Evolutionary conservation across 805 yeast genomes (phyloP).

Genomic region (Candida sonorensis): DNA sequence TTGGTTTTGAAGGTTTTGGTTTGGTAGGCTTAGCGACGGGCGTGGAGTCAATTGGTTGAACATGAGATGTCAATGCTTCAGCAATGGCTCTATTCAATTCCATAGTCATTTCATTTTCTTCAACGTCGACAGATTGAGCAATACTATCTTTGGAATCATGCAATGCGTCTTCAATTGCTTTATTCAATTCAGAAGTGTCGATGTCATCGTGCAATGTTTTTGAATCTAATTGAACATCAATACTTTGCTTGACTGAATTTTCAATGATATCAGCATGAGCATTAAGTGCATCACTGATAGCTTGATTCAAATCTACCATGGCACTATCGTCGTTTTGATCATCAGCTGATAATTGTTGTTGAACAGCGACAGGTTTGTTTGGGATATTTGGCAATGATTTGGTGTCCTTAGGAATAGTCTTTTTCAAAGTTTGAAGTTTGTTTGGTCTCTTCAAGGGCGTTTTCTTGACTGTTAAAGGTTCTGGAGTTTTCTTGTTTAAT

Average conservation of each 20-base stretch:
- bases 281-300: constrained; percentile 10
- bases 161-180: constrained; percentile 22
- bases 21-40: constrained; percentile 3
- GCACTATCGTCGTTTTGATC: neutral
- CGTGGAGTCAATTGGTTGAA: too few relatives aligned
- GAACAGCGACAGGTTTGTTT: too few relatives aligned
- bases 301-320: constrained; percentile 8
- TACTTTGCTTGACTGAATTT: too few relatives aligned
- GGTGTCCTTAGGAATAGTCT: neutral
- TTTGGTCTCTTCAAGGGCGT: too few relatives aligned
- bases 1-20: constrained; percentile 1
- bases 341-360: neutral
- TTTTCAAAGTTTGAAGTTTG: too few relatives aligned
- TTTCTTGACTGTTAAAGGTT: too few relatives aligned
- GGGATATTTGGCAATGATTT: neutral
- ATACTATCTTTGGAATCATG: constrained; percentile 4
- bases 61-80: constrained; percentile 9
- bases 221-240: too few relatives aligned
- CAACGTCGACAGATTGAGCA: constrained; percentile 3
- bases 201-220: too few relatives aligned
- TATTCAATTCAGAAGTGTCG: constrained; percentile 17
- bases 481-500: too few relatives aligned
- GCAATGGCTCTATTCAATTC: constrained; percentile 20
- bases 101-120: constrained; percentile 4
- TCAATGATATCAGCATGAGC: constrained; percentile 5